These are phyloP conservation scores for Erodium chrysanthum DNA, from an alignment of 441 rosid genomes.

Conservation along the genomic window DNA sequence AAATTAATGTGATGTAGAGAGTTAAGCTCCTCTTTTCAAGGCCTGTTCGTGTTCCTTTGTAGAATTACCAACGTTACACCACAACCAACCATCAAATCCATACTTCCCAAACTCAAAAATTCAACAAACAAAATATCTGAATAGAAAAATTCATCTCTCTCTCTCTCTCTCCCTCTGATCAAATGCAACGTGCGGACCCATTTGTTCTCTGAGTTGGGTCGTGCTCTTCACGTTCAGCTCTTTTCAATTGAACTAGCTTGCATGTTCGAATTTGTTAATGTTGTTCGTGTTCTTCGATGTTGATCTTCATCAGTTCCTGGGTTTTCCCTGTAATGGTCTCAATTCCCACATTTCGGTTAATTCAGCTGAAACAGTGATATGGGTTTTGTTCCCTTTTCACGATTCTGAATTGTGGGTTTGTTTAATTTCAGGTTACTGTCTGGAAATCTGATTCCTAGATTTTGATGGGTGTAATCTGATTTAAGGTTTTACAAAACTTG, in stretches of 20 bases:
- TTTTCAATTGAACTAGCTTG: neutral
- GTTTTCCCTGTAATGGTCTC: neutral
- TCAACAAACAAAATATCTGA: neutral
- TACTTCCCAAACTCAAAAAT: neutral
- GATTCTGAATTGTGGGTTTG: neutral
- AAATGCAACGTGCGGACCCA: neutral
- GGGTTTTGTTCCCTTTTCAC: neutral
- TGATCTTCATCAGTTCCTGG: neutral
- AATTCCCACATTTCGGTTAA: neutral
- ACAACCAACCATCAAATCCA: neutral
- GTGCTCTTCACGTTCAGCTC: constrained; percentile 1
- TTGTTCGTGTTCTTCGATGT: no score
- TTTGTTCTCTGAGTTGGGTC: constrained; percentile 1
- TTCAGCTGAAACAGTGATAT: neutral
- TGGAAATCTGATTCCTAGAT: neutral
- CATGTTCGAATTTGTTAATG: neutral
- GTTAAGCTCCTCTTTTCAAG: neutral
- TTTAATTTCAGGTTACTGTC: neutral
- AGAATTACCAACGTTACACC: neutral
- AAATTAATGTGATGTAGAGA: neutral
- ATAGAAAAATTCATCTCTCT: neutral
- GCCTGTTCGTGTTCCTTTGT: neutral
- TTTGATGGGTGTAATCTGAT: neutral
- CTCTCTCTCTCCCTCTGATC: neutral
- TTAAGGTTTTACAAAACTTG: neutral